These are phyloP conservation scores for Solanum virginianum DNA, from an alignment of 257 asterid species.

Conservation along the genomic window DNA sequence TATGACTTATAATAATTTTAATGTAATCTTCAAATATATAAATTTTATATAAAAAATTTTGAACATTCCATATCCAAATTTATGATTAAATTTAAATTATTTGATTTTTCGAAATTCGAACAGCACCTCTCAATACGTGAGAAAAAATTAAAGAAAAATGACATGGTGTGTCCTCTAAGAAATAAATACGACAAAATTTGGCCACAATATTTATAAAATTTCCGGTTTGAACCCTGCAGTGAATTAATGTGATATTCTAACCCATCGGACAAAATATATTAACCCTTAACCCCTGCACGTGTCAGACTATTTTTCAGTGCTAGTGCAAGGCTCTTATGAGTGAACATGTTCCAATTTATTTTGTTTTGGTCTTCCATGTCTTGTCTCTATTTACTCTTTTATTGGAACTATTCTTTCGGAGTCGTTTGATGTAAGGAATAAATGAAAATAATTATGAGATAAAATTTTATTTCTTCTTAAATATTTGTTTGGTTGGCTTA, in stretches of 20 bases:
- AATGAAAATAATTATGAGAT: too few relatives aligned
- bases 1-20: too few relatives aligned
- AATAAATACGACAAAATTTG: background rate
- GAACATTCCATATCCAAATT: too few relatives aligned
- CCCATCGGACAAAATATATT: background rate
- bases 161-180: background rate
- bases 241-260: background rate
- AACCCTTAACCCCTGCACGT: background rate
- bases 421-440: too few relatives aligned
- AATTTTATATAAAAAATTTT: too few relatives aligned
- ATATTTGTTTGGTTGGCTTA: too few relatives aligned
- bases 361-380: background rate
- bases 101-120: too few relatives aligned
- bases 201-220: background rate
- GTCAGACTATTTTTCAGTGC: background rate
- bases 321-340: background rate
- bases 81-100: too few relatives aligned
- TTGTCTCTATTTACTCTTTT: background rate
- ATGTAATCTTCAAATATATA: too few relatives aligned
- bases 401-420: background rate
- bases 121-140: background rate
- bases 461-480: too few relatives aligned
- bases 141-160: background rate
- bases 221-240: background rate
- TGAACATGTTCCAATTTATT: background rate